Base-by-base conservation (phyloP, 495 filamentous ascomycete genomes). In the Aspergillus panamensis region DNA sequence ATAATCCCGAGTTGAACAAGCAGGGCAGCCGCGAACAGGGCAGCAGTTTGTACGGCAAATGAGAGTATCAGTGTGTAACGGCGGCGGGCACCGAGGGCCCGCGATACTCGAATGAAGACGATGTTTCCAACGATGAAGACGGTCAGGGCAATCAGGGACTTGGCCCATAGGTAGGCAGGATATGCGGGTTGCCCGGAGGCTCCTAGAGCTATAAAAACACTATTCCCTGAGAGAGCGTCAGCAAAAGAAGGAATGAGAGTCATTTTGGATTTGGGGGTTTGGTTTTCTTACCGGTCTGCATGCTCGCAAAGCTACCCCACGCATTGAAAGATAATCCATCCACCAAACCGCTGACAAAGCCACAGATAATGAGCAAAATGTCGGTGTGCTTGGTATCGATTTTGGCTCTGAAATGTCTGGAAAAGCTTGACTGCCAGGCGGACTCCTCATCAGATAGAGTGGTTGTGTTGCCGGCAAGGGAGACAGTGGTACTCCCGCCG, bases 291-390 rank as follows among this genome's bases (percentile, higher is more conserved):
- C 79, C 79, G 51, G 81, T 83, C 64, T 84, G 81, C 81, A 84
- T 83, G 54, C 78, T 80, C 32, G 80, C 72, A 61, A 83, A 84
- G 62, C 77, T 82, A 3, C 81, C 78, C 67, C 80, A 83, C 31
- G 80, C 79, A 63, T 70, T 65, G 57, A 68, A 78, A 48, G 77
- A 73, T 3, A 74, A 35, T 10, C 71, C 73, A 37, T 76, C 73
- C 1, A 76, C 69, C 16, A 76, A 60, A 19, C 73, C 73, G 35
- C 70, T 60, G 8, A 76, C 71, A 29, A 74, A 76, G 3, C 70
- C 67, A 31, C 73, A 76, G 33, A 71, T 51, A 35, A 76, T 64
- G 1, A 76, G 63, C n/a, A 72, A 30, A 6, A 73, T 51, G 61
- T 74, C 70, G n/a, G 73, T 65, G 48, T 63, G 57, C 9, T 40